Percentiles rank a stretch among this genome's conserved stretches.
phyloP scores from a whole-genome alignment of 805 yeast genomes.

The Ogataea pini region DNA sequence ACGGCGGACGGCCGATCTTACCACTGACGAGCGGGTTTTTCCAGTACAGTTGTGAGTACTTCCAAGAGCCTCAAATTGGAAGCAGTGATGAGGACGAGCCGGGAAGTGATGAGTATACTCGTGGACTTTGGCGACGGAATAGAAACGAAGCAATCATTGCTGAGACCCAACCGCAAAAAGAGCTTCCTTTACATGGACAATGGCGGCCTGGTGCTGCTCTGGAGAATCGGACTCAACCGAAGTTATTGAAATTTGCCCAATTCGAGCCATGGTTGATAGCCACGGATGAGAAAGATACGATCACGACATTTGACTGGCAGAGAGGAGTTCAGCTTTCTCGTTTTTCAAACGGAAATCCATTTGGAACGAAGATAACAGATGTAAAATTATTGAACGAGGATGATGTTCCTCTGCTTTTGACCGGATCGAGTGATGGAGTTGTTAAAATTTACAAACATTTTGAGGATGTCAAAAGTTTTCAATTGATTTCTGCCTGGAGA shows the following conservation, averaged over 20 bases:
- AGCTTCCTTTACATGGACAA: conserved; percentile 75
- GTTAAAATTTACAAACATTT: conserved; percentile 81
- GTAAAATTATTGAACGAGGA: conserved; percentile 87
- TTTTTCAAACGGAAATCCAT: conserved; percentile 82
- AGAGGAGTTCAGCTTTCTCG: conserved; percentile 55
- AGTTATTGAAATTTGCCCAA: conserved; percentile 77
- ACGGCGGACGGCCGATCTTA: conserved; percentile 42
- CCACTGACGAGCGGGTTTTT: conserved; percentile 66
- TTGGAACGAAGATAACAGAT: conserved; percentile 87
- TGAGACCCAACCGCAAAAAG: conserved; percentile 89
- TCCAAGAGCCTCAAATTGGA: conserved; percentile 94
- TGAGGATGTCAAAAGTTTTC: conserved; percentile 53
- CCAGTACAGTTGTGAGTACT: conserved; percentile 82
- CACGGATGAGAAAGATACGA: conserved; percentile 79
- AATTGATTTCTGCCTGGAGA: conserved; percentile 85
- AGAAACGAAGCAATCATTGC: conserved; percentile 85
- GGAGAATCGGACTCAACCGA: conserved; percentile 79
- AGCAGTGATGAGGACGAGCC: conserved; percentile 85
- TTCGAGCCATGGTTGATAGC: conserved; percentile 83
- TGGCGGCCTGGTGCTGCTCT: conserved; percentile 69
- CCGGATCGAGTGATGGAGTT: conserved; percentile 95
- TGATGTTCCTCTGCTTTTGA: conserved; percentile 77
- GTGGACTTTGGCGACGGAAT: conserved; percentile 83
- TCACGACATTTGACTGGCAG: conserved; percentile 89
- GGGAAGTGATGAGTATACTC: conserved; percentile 82